Conservation (phyloP, 441 rosid genomes). For the Aleurites moluccanus region DNA sequence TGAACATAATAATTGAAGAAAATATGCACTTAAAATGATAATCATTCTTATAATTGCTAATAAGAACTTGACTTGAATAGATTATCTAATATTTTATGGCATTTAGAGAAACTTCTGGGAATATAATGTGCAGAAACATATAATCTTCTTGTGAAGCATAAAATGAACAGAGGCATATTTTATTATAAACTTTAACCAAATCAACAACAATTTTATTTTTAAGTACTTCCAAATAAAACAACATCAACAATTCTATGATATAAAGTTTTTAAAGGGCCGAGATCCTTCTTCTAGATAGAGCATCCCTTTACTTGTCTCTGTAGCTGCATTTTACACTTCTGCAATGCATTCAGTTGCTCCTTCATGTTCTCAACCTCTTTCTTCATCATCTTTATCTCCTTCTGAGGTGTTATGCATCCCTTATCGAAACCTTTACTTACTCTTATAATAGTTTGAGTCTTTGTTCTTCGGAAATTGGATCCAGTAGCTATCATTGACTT, state of each 20-base stretch:
- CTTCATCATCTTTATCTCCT: slow-evolving; percentile 49
- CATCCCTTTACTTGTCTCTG: slow-evolving; percentile 41
- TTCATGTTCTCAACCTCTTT: slow-evolving; percentile 57
- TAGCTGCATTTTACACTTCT: slow-evolving; percentile 46
- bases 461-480: slow-evolving; percentile 35
- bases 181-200: background rate
- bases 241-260: background rate
- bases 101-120: background rate
- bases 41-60: background rate
- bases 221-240: background rate
- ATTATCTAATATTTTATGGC: background rate
- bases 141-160: background rate
- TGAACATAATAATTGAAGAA: background rate
- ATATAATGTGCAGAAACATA: too few relatives aligned
- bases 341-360: slow-evolving; percentile 47
- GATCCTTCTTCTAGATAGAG: slow-evolving; percentile 1
- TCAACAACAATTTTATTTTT: background rate
- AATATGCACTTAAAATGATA: background rate
- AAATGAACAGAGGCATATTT: background rate
- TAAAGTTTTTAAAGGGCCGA: background rate
- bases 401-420: slow-evolving; percentile 16
- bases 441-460: slow-evolving; percentile 31
- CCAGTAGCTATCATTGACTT: slow-evolving; percentile 34
- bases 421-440: slow-evolving; percentile 22
- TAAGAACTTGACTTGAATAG: background rate